Evolutionary conservation across 331 rosid genomes (phyloP).

Genomic region (Pyracantha coccinea): DNA sequence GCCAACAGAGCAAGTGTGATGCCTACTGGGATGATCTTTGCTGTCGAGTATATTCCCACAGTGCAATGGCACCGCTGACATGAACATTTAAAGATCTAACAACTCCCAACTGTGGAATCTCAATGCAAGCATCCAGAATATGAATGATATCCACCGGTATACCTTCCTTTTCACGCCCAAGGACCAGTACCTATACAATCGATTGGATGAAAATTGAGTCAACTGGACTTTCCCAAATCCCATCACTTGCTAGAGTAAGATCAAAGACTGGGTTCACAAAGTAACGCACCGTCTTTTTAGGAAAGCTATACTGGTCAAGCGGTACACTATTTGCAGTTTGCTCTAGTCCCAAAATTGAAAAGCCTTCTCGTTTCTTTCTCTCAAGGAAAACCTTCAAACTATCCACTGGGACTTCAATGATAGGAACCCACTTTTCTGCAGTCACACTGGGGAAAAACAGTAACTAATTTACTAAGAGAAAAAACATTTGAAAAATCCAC

Average conservation of each 20-base stretch:
- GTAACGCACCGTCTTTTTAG: conserved; percentile 59
- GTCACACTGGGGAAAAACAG: conserved; percentile 67
- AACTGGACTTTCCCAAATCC: neutral
- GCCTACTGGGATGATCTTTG: conserved; percentile 38
- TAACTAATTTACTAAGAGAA: neutral
- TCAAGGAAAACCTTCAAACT: conserved; percentile 71
- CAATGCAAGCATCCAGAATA: conserved; percentile 79
- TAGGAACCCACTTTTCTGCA: conserved; percentile 98
- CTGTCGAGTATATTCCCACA: conserved; percentile 96
- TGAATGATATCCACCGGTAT: conserved; percentile 93
- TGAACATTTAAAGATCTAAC: conserved; percentile 96
- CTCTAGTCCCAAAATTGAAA: conserved; percentile 91
- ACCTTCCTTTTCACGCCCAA: conserved; percentile 93
- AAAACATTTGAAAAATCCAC: neutral
- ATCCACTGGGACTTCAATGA: conserved; percentile 77
- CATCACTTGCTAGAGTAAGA: neutral
- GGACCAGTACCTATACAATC: conserved; percentile 62
- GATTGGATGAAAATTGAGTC: neutral
- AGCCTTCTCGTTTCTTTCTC: conserved; percentile 88
- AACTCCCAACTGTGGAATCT: conserved; percentile 94
- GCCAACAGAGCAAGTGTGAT: neutral
- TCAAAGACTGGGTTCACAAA: neutral
- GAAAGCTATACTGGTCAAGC: conserved; percentile 72
- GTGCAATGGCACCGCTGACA: conserved; percentile 96
- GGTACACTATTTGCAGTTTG: conserved; percentile 93